Base-by-base conservation (phyloP, 83 land plant species). In the Picea abies region DNA sequence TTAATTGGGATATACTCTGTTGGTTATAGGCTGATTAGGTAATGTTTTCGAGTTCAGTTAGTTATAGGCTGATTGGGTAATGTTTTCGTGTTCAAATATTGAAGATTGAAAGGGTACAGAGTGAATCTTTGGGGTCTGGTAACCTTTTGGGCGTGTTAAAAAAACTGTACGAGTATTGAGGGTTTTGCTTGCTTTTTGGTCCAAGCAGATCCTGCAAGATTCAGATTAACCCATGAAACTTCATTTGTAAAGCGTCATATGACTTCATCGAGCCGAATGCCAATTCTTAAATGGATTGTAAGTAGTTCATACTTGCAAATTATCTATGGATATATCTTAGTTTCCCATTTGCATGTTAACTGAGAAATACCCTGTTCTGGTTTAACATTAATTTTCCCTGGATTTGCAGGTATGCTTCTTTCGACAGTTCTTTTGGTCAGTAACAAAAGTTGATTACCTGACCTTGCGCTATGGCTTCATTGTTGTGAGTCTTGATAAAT, bases 391-490 rank as follows among this genome's bases (percentile, higher is more conserved):
- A 77, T 37, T 73, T 44, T 58, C 60, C 67, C 41, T 20, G 44
- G 17, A 56, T 76, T 15, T 80, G 44, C 83, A 90, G 92, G 86
- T 58, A 11, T 81, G 84, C 63, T 90, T 87, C 78, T 22, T 87
- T 49, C 73, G 89, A 22, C 92, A 0, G 7, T 44, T 44, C 47
- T 44, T 44, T 5, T 44, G 47, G 47, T 44, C 47, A 44, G 47
- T 44, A 44, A 79, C 81, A 26, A 85, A 68, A 82, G 87, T 79
- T 32, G 92, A 90, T 67, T 90, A 90, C 49, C 49, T 87, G 4
- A 84, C 86, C 69, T 86, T 90, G 14, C 83, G 92, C 44, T 84
- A 83, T 84, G 92, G 92, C 15, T 90, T 90, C 85, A 85, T 90
- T 14, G 76, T 32, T 77, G 91, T 89, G 84, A 82, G 83, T 39